A percentile compares a stretch with the other conserved stretches of the same genome.
These are phyloP conservation scores for Platanthera zijinensis DNA, from an alignment of 106 monocot species.

Conservation along the genomic window DNA sequence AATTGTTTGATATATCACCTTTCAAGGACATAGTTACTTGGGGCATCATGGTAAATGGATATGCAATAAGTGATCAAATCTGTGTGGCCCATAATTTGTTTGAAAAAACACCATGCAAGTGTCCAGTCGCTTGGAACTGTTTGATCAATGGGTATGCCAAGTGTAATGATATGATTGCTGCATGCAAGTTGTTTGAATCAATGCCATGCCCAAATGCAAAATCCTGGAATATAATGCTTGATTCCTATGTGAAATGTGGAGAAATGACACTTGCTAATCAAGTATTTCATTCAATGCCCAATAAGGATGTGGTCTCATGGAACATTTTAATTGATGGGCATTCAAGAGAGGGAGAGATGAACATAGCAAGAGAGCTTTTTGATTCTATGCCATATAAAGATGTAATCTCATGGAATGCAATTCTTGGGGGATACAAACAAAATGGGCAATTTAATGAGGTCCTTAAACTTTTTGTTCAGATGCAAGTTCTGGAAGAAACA, in stretches of 20 bases:
- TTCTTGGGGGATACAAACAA: conserved; percentile 41
- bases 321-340: conserved; percentile 17
- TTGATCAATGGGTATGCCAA: conserved; percentile 21
- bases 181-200: conserved; percentile 14
- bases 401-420: conserved; percentile 41
- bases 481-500: conserved; percentile 16
- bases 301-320: conserved; percentile 15
- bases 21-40: conserved; percentile 17
- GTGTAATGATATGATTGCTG: conserved; percentile 4
- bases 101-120: conserved; percentile 16
- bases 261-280: conserved; percentile 9
- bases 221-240: conserved; percentile 20
- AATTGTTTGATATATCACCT: conserved; percentile 17
- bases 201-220: conserved; percentile 14
- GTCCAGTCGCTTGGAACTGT: conserved; percentile 11
- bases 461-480: conserved; percentile 27
- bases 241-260: conserved; percentile 13
- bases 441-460: conserved; percentile 29
- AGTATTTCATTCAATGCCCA: conserved; percentile 9
- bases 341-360: conserved; percentile 9
- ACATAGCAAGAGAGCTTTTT: conserved; percentile 14
- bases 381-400: conserved; percentile 14
- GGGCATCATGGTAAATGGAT: conserved; percentile 19
- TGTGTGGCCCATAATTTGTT: conserved; percentile 19
- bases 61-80: conserved; percentile 11